Evolutionary conservation across 805 yeast genomes (phyloP), one percentile per base, ranked within the genome.

Genomic region (Candida dajiaensis): DNA sequence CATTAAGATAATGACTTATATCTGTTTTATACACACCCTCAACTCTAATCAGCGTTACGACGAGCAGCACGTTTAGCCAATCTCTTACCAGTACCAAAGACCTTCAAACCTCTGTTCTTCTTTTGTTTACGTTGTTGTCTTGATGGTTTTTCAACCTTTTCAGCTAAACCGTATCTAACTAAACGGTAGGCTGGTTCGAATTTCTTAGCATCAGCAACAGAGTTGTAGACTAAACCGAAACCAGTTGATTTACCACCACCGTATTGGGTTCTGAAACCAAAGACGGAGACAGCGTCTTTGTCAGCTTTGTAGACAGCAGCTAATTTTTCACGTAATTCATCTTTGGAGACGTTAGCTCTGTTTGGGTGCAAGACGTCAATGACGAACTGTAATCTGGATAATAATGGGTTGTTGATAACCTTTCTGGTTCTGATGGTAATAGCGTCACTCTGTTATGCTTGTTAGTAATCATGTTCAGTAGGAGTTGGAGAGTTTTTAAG

Each of bases 231-330:
- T 72, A 94, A 82, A 77, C 98, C 99, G 78, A 94, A 94, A 73
- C 99, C 99, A 61, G 97, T 85, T 61, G 99, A 88, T 78, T 88
- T 92, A 71, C 97, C 96, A 77, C 99, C 99, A 88, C 99, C 99
- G 76, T 80, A 94, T 77, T 89, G 95, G 68, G 98, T 94, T 83
- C 96, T 87, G 96, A 94, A 88, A 74, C 98, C 98, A 71, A 94
- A 94, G 65, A 92, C 99, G 59, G 98, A 90, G 58, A 88, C 90
- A 67, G 92, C 85, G 66, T 87, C 95, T 80, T 86, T 86, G 69
- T 86, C 95, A 69, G 89, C 77, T 80, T 86, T 86, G 94, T 88
- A 88, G 67, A 80, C 76, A 65, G 81, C 81, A 70, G 95, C 87
- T 67, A 88, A 80, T 74, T 80, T 85, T 75, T 86, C 98, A 74